phyloP scores from a whole-genome alignment of 345 rosid genomes.

The Pistacia atlantica region DNA sequence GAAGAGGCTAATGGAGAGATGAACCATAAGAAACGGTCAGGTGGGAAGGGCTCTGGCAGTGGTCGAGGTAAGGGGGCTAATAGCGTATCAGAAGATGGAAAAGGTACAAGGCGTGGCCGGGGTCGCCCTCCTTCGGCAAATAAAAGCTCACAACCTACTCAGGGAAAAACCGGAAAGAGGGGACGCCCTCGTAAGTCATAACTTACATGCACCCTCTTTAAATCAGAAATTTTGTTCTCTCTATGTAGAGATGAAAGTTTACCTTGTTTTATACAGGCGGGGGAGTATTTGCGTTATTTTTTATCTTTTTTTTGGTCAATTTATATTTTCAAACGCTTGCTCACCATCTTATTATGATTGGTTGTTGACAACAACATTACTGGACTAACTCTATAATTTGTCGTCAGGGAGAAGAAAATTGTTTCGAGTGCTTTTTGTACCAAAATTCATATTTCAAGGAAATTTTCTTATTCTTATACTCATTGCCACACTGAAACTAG shows the following conservation, averaged over 20 bases:
- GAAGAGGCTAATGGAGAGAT: slow-evolving; percentile 53
- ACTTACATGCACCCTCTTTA: neutral
- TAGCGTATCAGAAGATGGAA: slow-evolving; percentile 29
- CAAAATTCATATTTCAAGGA: neutral
- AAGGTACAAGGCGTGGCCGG: slow-evolving; percentile 45
- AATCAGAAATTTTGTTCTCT: slow-evolving; percentile 30
- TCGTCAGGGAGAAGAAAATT: neutral
- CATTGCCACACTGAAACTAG: too few relatives aligned
- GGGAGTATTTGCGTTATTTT: slow-evolving; percentile 11
- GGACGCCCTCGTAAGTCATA: slow-evolving; percentile 79
- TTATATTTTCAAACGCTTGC: too few relatives aligned
- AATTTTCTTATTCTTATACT: too few relatives aligned
- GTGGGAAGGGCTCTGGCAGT: slow-evolving; percentile 45
- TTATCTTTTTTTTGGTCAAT: neutral
- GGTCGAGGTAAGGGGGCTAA: slow-evolving; percentile 47
- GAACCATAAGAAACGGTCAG: slow-evolving; percentile 44
- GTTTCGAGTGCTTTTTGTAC: neutral
- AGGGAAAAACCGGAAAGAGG: slow-evolving; percentile 57
- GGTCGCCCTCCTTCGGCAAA: slow-evolving; percentile 39
- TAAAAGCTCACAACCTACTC: slow-evolving; percentile 38
- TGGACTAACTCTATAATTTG: neutral
- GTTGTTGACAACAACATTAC: too few relatives aligned
- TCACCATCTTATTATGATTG: neutral
- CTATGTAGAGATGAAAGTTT: slow-evolving; percentile 23
- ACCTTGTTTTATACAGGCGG: slow-evolving; percentile 3